Evolutionary conservation across 345 rosid species (phyloP).

Genomic region (Melaleuca alternifolia): DNA sequence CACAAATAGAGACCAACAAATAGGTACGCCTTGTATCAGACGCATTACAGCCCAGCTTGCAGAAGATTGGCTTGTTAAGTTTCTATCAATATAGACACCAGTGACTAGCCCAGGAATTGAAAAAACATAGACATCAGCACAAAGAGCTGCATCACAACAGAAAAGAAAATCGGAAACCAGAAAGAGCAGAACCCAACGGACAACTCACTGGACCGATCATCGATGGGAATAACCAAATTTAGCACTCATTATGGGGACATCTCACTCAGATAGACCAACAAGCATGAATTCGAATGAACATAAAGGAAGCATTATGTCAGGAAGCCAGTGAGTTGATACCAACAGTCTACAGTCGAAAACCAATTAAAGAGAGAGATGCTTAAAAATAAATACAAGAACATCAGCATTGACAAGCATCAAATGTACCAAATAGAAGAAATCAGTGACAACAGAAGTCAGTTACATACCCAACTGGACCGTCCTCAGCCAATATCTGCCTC

Average conservation of each 20-base stretch:
- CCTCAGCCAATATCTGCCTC: constrained; percentile 45
- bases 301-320: background rate
- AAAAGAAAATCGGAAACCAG: background rate
- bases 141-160: background rate
- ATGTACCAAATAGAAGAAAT: too few species aligned
- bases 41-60: background rate
- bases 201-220: background rate
- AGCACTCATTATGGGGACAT: background rate
- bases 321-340: background rate
- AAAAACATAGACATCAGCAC: background rate
- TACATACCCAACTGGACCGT: constrained; percentile 67
- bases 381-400: background rate
- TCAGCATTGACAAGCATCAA: background rate
- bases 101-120: too few species aligned
- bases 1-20: background rate
- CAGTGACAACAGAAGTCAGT: background rate
- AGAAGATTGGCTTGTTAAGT: background rate
- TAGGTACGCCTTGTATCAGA: background rate
- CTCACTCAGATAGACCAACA: background rate
- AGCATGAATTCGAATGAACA: background rate
- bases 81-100: background rate
- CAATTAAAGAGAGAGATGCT: background rate
- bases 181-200: background rate
- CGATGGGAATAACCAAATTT: background rate
- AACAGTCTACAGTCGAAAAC: background rate